phyloP scores from a whole-genome alignment of 2,329 filamentous ascomycete species.

The Fusarium lateritium region DNA sequence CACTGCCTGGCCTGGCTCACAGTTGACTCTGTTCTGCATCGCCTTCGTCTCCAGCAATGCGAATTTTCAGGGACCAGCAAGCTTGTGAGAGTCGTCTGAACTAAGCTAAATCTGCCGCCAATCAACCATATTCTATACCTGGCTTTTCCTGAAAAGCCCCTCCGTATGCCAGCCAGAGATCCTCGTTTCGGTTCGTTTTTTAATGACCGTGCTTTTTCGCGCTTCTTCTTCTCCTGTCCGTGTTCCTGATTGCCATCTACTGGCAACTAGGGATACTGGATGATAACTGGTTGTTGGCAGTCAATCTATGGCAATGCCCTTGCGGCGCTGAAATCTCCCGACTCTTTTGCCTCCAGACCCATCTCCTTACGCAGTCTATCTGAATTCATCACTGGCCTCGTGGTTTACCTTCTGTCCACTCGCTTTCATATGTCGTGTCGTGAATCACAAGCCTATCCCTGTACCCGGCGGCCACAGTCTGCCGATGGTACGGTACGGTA shows the following conservation, averaged over 20 bases:
- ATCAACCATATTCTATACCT: slow-evolving; percentile 29
- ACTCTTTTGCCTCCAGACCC: slow-evolving; percentile 32
- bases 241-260: slow-evolving; percentile 22
- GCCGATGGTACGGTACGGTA: slow-evolving; percentile 32
- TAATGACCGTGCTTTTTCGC: slow-evolving; percentile 25
- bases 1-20: slow-evolving; percentile 12
- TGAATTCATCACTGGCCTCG: slow-evolving; percentile 26
- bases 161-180: slow-evolving; percentile 31
- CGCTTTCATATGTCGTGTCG: slow-evolving; percentile 34
- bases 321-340: slow-evolving; percentile 23
- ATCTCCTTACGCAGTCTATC: slow-evolving; percentile 29
- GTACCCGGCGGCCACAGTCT: slow-evolving; percentile 19
- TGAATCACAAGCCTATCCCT: slow-evolving; percentile 44
- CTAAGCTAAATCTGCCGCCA: slow-evolving; percentile 14
- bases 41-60: slow-evolving; percentile 13
- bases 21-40: neutral
- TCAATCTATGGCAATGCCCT: slow-evolving; percentile 22
- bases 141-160: slow-evolving; percentile 18
- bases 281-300: slow-evolving; percentile 27
- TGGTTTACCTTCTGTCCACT: slow-evolving; percentile 32
- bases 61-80: slow-evolving; percentile 26
- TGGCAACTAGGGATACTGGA: slow-evolving; percentile 10
- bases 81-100: slow-evolving; percentile 21
- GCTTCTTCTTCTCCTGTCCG: slow-evolving; percentile 16
- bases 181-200: slow-evolving; percentile 14